Base-by-base conservation (phyloP, 768 basidiomycete genomes). In the Arthromyces matolae region DNA sequence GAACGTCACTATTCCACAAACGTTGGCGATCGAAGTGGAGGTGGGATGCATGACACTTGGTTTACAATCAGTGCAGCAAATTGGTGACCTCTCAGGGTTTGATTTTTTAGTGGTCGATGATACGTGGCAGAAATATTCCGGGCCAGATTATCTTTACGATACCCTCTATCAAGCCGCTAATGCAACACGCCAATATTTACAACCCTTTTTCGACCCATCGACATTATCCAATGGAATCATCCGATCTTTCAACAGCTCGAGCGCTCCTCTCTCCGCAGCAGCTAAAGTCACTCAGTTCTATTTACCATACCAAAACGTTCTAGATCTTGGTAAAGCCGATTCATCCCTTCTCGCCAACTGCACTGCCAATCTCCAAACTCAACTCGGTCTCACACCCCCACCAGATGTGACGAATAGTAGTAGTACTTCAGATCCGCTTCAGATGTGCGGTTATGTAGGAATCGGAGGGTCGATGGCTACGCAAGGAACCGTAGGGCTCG, bases 1-100 rank as follows among this genome's bases (percentile, higher is more conserved):
- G 18, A 47, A 36, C 10, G 52, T 60, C 20, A 37, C 35, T 29
- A 45, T 63, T 14, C 35, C 52, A 5, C 50, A 57, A 25, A 50
- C 60, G 0, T 19, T 63, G 34, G 53, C 52, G 2, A 27, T 61
- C 27, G 58, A 61, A 32, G 52, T 55, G 4, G 55, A 61, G 9
- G 50, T 58, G 1, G 55, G 54, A n/a, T 60, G 58, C 32, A 54
- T 61, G 43, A 22, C 23, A 0, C 16, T 45, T 3, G 43, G 43
- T 4, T 20, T 45, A 3, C 9, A 16, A 18, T 8, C 32, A 6
- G 4, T 35, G 4, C 13, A 27, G 13, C 9, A 18, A 27, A 13
- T 27, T 8, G 23, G 28, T 14, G 5, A 13, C 2, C 3, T 28
- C 20, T 4, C 3, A 2, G 43, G 33, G 36, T 5, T 14, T 23